Base-by-base conservation (phyloP, 75 land plant species). In the Picea glauca region DNA sequence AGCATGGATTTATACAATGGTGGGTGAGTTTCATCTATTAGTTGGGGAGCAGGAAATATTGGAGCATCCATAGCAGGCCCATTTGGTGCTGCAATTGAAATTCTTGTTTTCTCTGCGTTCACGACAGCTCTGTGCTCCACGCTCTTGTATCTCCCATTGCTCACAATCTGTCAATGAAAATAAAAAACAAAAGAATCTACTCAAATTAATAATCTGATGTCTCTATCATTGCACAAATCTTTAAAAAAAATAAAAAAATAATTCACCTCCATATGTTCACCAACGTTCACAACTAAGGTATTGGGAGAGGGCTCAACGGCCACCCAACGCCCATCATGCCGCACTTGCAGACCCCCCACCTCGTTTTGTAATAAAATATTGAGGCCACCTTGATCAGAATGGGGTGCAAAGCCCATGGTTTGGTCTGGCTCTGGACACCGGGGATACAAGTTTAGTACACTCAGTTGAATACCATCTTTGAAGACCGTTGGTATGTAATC, bases 141-240 rank as follows among this genome's bases (percentile, higher is more conserved):
- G 61, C 96, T 94, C 81, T 87, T 90, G 82, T 90, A 92, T 82
- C 66, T 88, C 13, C 92, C 91, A 86, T 94, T 94, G 90, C 89
- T 94, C 38, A 91, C 59, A 62, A 91, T 87, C 95, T 93, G 38
- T 35, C 38, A 35, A 35, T 35, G 2, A 35, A 35, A 26, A 26
- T 26, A 26, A 26, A 26, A 26, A 26, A 26, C 26, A 35, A 35
- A 35, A 35, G 38, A 35, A 35, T 0, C 38, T 35, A 35, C 38
- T 35, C 3, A 35, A 35, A 35, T 35, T 35, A 35, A 35, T 1
- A 35, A 35, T 35, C 2, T 35, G 38, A 35, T 1, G 2, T 35
- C 1, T 35, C 38, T 35, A 35, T 2, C 38, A 35, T 35, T 35
- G 38, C 38, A 35, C 38, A 35, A 35, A 35, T 35, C 1, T 35